Base-by-base conservation (phyloP, 176 grass and related monocot species). In the Oryza nivara region DNA sequence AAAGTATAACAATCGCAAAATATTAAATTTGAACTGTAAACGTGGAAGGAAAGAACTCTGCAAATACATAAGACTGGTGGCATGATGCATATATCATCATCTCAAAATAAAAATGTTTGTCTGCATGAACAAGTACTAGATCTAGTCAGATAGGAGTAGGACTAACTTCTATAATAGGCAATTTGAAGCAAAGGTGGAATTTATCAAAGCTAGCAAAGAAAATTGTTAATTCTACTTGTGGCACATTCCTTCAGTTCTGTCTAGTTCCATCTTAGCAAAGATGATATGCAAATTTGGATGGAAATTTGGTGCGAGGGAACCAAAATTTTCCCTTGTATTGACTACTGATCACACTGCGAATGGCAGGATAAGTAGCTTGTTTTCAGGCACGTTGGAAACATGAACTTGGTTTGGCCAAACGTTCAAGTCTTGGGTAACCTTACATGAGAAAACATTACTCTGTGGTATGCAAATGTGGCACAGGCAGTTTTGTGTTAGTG, bases 41-140 rank as follows among this genome's bases (percentile, higher is more conserved):
- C 58, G 19, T 63, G 58, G 58, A 63, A 63, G 58, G n/a, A 63
- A 63, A 23, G 58, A 63, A 63, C 58, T 63, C 58, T 63, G 58
- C 58, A 63, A 63, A 23, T 2, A 58, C 7, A 20, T 20, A 58
- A 63, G 20, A 63, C 8, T 11, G 58, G 0, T 63, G 58, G 58
- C 58, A 23, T 23, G 52, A 0, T 63, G 19, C 9, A 9, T 63
- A 61, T 17, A 63, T 1, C 17, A 63, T 23, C 3, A 63, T 23
- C 20, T 58, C 1, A 17, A 52, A 52, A 16, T 52, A 8, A 20
- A 20, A 58, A 58, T 58, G 17, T 20, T 20, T 58, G 51, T 58
- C 6, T 20, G 17, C 52, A 58, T 20, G 52, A 58, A 58, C 16
- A 54, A 54, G 51, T 54, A 54, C 4, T 60, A 61, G 56, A 22